Base-by-base conservation (phyloP, 2,329 filamentous ascomycete species). In the Pseudocercospora vitis region DNA sequence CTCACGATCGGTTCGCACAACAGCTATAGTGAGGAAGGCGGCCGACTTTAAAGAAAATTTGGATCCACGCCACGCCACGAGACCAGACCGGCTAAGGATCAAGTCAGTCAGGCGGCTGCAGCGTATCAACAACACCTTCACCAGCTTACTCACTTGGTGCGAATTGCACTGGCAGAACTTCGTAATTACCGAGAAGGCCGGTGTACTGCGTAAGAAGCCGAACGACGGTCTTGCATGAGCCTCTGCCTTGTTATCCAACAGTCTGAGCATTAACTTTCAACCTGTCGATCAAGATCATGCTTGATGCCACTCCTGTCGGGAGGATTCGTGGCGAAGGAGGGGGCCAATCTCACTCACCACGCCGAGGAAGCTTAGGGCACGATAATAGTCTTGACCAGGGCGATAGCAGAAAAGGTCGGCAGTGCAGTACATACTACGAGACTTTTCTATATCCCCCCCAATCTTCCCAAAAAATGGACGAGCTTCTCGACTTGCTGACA, bases 381-480 rank as follows among this genome's bases (percentile, higher is more conserved):
- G 37, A 42, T 42, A 26, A 14, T 21, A 40, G n/a, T 40, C n/a
- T 21, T 19, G 19, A 40, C 37, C 9, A 40, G 18, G 9, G 35
- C 18, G 16, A 19, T 19, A 24, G 16, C 21, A 12, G 37, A 40
- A 23, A 16, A 40, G 3, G n/a, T n/a, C 7, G 16, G 23, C 16
- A 40, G 37, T 19, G 18, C 37, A 19, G 33, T 37, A n/a, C 37
- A 21, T 24, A 11, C 23, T 19, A 9, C 37, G 16, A 40, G 19
- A 12, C 21, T 40, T 40, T 19, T 23, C 37, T 19, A 19, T 16
- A 40, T 19, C 23, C 18, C n/a, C n/a, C n/a, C 37, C 19, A 12
- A 42, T 21, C 37, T n/a, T n/a, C n/a, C n/a, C n/a, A n/a, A n/a
- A 42, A 21, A 12, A 42, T 42, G 37, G 37, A 42, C 8, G 37